phyloP scores from a whole-genome alignment of 768 basidiomycete species.

The Boletus sp. region DNA sequence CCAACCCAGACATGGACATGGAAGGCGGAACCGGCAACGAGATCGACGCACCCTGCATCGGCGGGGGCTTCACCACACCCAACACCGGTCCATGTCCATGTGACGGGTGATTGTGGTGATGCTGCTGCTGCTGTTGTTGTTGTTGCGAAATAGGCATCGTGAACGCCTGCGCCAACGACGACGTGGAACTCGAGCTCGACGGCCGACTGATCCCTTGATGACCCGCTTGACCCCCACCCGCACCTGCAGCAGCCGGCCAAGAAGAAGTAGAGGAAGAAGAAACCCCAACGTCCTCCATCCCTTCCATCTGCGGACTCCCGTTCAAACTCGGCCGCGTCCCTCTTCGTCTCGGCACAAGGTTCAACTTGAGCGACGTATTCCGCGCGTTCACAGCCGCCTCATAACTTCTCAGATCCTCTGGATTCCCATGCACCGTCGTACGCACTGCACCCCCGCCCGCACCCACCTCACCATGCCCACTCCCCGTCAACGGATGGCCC shows the following conservation, averaged over 20 bases:
- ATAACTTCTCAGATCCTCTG: conserved; percentile 67
- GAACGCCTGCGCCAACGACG: conserved; percentile 43
- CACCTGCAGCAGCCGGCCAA: not conserved
- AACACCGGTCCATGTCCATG: not conserved
- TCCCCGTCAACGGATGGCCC: conserved; percentile 14
- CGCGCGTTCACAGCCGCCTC: conserved; percentile 74
- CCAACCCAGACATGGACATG: conserved; percentile 11
- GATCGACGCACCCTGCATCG: conserved; percentile 29
- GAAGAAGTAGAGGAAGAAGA: not conserved
- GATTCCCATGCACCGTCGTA: conserved; percentile 41
- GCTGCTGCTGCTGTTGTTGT: not conserved
- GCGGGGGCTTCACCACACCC: conserved; percentile 21
- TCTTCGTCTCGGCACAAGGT: conserved; percentile 45
- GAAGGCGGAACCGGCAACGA: conserved; percentile 34
- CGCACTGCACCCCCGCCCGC: conserved; percentile 26
- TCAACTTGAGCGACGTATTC: conserved; percentile 57
- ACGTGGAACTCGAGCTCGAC: conserved; percentile 36
- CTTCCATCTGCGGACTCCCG: conserved; percentile 17
- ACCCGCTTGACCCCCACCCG: conserved; percentile 8
- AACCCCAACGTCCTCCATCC: not conserved
- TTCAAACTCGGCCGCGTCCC: conserved; percentile 20
- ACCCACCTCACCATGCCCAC: conserved; percentile 19
- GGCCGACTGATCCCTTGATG: conserved; percentile 33
- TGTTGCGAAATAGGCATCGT: conserved; percentile 20
- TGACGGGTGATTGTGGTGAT: not conserved